Base-by-base conservation (phyloP, 768 basidiomycete genomes). In the Hemileccinum rubropunctum region DNA sequence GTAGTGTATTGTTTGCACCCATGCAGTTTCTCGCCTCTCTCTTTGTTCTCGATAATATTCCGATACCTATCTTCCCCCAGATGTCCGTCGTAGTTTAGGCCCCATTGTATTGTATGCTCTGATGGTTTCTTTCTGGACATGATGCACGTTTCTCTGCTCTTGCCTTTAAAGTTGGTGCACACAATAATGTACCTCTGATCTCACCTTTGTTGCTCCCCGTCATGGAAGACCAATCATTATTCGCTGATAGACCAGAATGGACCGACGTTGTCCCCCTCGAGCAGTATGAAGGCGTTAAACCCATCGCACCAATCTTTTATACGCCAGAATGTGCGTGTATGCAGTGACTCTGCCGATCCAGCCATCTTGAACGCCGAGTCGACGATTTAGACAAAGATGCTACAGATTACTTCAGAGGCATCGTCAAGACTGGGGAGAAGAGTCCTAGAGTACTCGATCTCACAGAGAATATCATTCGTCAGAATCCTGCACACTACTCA, bases 401-500 rank as follows among this genome's bases (percentile, higher is more conserved):
- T 1, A 94, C 94, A 48, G 81, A 89, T 60, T 94, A 94, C 69
- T 94, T 98, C 64, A 85, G 95, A 45, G 93, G 83, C 0, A 77
- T 98, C 51, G 80, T 90, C 37, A 82, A 83, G 60, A 71, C 72
- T 0, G 82, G 81, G 4, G 95, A 98, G 74, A 83, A 83, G 72
- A 92, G 85, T 53, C 70, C 76, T 17, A 77, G 95, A 32, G 93
- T 87, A 11, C 79, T 99, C 45, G 80, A 87, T 58, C 76, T 99
- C 27, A 99, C 97, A 0, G 91, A 95, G 68, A 75, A 73, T 34
- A 82, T 98, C 59, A 95, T 99, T 56, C 78, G 86, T 23, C 74
- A 88, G 69, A 99, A 99, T 65, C 95, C 97, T 6, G 93, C 91
- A 1, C 97, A 98, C 65, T 99, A 98, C 64, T 88, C 94, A 44